These are phyloP conservation scores for Cladosporium sp. DNA, from an alignment of 2,329 filamentous ascomycete species.

Conservation along the genomic window DNA sequence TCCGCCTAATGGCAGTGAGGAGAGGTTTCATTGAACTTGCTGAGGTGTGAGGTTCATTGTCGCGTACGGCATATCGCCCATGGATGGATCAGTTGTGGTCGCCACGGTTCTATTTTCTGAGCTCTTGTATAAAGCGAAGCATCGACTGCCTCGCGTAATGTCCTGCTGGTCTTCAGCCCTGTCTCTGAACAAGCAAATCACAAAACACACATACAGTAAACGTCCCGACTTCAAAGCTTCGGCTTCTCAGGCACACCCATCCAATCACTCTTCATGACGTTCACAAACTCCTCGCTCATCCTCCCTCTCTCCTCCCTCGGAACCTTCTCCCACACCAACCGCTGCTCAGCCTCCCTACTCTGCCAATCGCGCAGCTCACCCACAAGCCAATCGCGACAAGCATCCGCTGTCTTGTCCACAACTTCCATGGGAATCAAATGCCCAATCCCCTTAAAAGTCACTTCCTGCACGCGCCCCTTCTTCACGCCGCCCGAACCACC, in stretches of 20 bases:
- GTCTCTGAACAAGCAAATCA: neutral
- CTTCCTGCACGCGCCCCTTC: conserved; percentile 63
- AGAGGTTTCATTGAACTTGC: conserved; percentile 31
- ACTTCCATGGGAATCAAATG: conserved; percentile 84
- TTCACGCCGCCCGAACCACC: conserved; percentile 62
- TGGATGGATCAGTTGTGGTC: too few species aligned
- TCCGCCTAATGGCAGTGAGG: conserved; percentile 35
- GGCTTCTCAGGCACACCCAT: conserved; percentile 7
- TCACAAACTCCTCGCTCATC: conserved; percentile 27
- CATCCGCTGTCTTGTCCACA: conserved; percentile 61
- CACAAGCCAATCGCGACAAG: conserved; percentile 33
- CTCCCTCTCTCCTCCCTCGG: conserved; percentile 23
- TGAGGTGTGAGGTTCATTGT: neutral
- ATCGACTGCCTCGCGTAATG: too few species aligned
- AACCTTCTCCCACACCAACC: conserved; percentile 25
- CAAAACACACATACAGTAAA: neutral
- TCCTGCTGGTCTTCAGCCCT: too few species aligned
- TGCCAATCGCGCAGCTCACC: conserved; percentile 33
- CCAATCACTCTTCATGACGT: conserved; percentile 22
- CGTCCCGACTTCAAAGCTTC: conserved; percentile 1
- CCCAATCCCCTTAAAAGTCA: conserved; percentile 60
- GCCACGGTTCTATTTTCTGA: too few species aligned
- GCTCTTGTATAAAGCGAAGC: too few species aligned
- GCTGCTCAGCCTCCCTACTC: conserved; percentile 23
- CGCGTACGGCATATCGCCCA: too few species aligned